Conservation (phyloP, 345 rosid genomes). For the Syzygium grande region DNA sequence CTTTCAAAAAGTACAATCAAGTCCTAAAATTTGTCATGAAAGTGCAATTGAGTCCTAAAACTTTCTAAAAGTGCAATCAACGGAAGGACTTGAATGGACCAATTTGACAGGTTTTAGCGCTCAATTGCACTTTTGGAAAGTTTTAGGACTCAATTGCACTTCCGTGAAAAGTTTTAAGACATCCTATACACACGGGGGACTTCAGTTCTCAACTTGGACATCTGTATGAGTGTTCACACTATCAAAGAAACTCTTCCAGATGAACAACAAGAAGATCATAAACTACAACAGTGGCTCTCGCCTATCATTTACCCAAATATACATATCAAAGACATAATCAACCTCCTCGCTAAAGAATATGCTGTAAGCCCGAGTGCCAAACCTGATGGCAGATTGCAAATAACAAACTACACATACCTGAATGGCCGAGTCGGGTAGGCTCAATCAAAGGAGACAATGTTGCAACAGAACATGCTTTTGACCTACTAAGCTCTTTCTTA, state of each 20-base stretch:
- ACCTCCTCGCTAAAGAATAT: not conserved
- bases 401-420: not conserved
- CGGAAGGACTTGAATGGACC: too few relatives aligned
- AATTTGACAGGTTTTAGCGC: too few relatives aligned
- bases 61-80: too few relatives aligned
- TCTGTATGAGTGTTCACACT: not conserved
- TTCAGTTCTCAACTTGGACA: not conserved
- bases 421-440: not conserved
- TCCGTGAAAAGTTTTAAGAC: too few relatives aligned
- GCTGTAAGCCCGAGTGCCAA: not conserved
- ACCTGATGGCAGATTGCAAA: not conserved
- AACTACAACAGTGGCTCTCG: not conserved
- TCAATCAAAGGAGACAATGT: not conserved
- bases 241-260: not conserved
- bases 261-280: not conserved
- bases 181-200: too few relatives aligned
- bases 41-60: too few relatives aligned
- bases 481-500: constrained; percentile 1
- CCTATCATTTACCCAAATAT: not conserved
- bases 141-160: too few relatives aligned
- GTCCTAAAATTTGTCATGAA: too few relatives aligned
- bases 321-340: not conserved
- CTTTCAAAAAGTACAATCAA: too few relatives aligned
- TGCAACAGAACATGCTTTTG: not conserved
- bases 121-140: too few relatives aligned